Conservation (phyloP, 2,329 filamentous ascomycete genomes). For the Nakataea oryzae region DNA sequence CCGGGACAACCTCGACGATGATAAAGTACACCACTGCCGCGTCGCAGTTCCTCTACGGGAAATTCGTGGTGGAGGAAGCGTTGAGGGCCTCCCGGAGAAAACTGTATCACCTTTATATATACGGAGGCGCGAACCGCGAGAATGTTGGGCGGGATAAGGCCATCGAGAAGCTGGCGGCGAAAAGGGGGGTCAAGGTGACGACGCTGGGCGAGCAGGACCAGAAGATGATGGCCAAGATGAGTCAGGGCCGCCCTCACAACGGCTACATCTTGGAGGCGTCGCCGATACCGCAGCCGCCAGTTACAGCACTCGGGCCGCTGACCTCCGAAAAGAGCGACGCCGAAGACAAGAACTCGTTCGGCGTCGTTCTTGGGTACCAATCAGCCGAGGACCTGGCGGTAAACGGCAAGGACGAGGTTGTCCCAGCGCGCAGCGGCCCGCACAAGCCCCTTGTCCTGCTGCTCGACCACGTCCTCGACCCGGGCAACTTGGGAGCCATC, state of each 20-base stretch:
- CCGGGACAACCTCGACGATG: slow-evolving; percentile 9
- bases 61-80: slow-evolving; percentile 69
- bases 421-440: slow-evolving; percentile 24
- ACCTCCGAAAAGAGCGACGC: slow-evolving; percentile 27
- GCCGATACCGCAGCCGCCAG: slow-evolving; percentile 62
- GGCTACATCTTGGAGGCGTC: slow-evolving; percentile 82
- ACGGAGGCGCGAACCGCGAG: slow-evolving; percentile 45
- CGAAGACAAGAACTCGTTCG: slow-evolving; percentile 34
- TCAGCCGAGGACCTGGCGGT: slow-evolving; percentile 62
- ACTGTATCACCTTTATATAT: slow-evolving; percentile 77
- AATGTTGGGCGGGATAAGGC: slow-evolving; percentile 31
- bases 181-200: slow-evolving; percentile 41
- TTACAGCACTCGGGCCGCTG: slow-evolving; percentile 45
- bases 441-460: slow-evolving; percentile 63
- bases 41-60: slow-evolving; percentile 86
- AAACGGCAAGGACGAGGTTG: slow-evolving; percentile 56
- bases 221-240: slow-evolving; percentile 72
- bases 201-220: slow-evolving; percentile 51
- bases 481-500: slow-evolving; percentile 84
- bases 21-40: slow-evolving; percentile 65
- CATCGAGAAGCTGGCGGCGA: slow-evolving; percentile 35
- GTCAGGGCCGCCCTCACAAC: slow-evolving; percentile 75
- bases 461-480: slow-evolving; percentile 69
- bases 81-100: slow-evolving; percentile 56
- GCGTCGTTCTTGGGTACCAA: slow-evolving; percentile 53